Conservation (phyloP, 2,329 filamentous ascomycete species). For the Alternaria sp. region DNA sequence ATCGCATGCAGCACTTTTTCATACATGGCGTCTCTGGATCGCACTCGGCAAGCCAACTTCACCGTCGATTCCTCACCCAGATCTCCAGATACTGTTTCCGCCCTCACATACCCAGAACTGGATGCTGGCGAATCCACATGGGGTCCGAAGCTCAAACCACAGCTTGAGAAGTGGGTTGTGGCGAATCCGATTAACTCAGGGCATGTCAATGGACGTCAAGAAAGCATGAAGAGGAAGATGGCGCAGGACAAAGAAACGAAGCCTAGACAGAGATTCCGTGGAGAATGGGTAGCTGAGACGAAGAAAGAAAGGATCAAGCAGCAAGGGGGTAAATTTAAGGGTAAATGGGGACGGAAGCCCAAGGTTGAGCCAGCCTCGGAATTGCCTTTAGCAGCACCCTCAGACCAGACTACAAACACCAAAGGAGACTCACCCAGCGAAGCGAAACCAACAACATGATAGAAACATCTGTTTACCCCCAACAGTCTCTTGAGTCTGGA, state of each 20-base stretch:
- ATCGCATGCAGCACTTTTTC: conserved; percentile 33
- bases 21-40: conserved; percentile 36
- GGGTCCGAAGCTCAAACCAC: conserved; percentile 29
- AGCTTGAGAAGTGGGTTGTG: conserved; percentile 37
- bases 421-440: not conserved
- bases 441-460: not conserved
- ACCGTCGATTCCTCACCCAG: conserved; percentile 13
- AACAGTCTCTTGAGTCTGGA: not conserved
- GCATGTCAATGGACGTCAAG: conserved; percentile 33
- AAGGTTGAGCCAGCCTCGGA: not conserved
- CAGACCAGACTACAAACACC: not conserved
- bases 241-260: conserved; percentile 20
- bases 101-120: conserved; percentile 35
- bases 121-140: conserved; percentile 35
- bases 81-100: conserved; percentile 8
- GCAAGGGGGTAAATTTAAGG: conserved; percentile 39
- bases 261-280: conserved; percentile 39
- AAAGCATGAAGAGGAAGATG: conserved; percentile 22
- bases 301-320: conserved; percentile 43
- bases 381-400: not conserved
- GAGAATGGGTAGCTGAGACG: conserved; percentile 38
- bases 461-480: not conserved
- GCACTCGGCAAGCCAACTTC: conserved; percentile 39
- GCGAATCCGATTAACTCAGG: conserved; percentile 25
- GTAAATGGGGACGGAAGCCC: conserved; percentile 34